Base-by-base conservation (phyloP, 805 yeast species). In the Priceomyces carsonii region DNA sequence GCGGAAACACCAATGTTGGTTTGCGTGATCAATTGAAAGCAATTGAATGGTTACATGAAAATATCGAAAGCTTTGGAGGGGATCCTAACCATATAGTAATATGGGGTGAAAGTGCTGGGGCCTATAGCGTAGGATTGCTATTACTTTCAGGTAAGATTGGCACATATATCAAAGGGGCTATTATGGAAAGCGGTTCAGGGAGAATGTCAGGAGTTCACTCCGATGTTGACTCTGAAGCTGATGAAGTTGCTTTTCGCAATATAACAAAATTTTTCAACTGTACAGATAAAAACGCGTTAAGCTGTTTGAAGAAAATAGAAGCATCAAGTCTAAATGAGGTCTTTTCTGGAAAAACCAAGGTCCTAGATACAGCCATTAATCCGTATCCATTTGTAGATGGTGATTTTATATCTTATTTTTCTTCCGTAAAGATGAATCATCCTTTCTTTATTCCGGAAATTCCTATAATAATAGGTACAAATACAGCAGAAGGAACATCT, bases 1-100 rank as follows among this genome's bases (percentile, higher is more conserved):
- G 29, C 12, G 38, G 50, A 6, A 57, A 59, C 21, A 45, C 58
- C 3, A 68, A 73, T 45, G 59, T 60, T 31, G 75, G 73, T 6
- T 57, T 72, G 32, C 63, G 68, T 63, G 80, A 75, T 48, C 79
- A 72, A 50, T 50, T 66, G 31, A 36, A 55, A 24, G 77, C 72
- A 0, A 47, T 73, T 5, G 66, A 70, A 45, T 75, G 80, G 80
- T 63, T 65, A 3, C 59, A 59, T 29, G 42, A 55, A 35, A 55
- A 71, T 45, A 73, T 75, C 35, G 36, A 35, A 15, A 48, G 61
- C 26, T 71, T 74, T 48, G 79, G 79, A 15, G 79, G 79, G 18
- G 68, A 75, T 45, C 58, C 71, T 1, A 56, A 55, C 6, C 51
- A 54, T 18, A 58, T 75, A 21, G 61, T 76, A 0, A 51, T 71